Conservation (phyloP, 805 yeast genomes). For the Debaryomyces maramus region DNA sequence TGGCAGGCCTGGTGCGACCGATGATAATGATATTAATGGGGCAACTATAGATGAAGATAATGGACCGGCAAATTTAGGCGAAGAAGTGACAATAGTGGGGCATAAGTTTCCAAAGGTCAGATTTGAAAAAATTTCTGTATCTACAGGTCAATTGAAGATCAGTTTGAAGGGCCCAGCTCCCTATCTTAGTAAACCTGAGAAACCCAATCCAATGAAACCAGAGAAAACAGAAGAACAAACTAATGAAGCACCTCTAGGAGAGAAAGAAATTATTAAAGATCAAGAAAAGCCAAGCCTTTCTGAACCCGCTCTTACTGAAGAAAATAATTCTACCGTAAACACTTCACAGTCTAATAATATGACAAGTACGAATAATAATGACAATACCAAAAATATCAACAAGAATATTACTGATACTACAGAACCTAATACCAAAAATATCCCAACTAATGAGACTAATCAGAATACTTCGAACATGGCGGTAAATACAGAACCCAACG, state of each 20-base stretch:
- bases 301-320: background rate
- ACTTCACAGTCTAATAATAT: background rate
- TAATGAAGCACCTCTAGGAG: constrained; percentile 4
- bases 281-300: constrained; percentile 2
- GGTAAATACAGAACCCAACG: constrained; percentile 5
- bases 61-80: constrained; percentile 71
- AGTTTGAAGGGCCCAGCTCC: constrained; percentile 67
- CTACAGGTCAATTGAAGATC: constrained; percentile 75
- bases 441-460: background rate
- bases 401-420: background rate
- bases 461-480: background rate
- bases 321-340: constrained; percentile 1
- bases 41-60: constrained; percentile 20
- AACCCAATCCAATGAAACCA: background rate
- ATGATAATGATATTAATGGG: constrained; percentile 9
- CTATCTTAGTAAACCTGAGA: background rate
- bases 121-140: constrained; percentile 84
- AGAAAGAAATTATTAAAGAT: constrained; percentile 4
- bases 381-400: background rate
- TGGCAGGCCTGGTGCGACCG: constrained; percentile 30
- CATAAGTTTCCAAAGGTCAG: constrained; percentile 83
- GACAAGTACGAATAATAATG: constrained; percentile 3
- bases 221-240: background rate
- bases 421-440: background rate
- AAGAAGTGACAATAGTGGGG: constrained; percentile 86